Conservation (phyloP, 1,284 basidiomycete species). For the Vanrija humicola region DNA sequence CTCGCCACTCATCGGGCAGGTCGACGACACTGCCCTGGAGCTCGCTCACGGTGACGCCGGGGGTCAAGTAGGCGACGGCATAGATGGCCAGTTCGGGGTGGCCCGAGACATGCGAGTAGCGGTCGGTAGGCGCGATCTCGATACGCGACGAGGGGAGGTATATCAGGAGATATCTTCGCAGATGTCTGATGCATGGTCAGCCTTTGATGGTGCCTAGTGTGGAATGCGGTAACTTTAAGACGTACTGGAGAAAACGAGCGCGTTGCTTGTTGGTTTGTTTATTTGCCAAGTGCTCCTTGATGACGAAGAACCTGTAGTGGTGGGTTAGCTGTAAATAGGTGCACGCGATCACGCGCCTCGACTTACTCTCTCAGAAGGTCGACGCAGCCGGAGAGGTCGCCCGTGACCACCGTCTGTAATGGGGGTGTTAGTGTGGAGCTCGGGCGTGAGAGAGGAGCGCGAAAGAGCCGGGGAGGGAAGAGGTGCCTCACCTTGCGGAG, state of each 20-base stretch:
- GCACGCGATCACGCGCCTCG: too few relatives aligned
- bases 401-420: slow-evolving; percentile 22
- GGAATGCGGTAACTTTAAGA: neutral
- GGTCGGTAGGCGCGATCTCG: slow-evolving; percentile 42
- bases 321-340: too few relatives aligned
- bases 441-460: neutral
- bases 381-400: slow-evolving; percentile 26
- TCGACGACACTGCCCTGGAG: slow-evolving; percentile 42
- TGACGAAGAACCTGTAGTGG: slow-evolving; percentile 26
- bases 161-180: slow-evolving; percentile 40
- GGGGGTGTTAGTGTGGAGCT: neutral
- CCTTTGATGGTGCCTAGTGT: slow-evolving; percentile 6
- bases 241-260: slow-evolving; percentile 33
- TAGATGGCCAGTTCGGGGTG: slow-evolving; percentile 46
- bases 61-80: slow-evolving; percentile 34
- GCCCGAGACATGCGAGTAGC: slow-evolving; percentile 39
- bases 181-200: slow-evolving; percentile 25
- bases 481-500: slow-evolving; percentile 29
- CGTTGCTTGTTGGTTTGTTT: slow-evolving; percentile 32
- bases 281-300: slow-evolving; percentile 31
- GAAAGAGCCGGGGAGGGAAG: too few relatives aligned
- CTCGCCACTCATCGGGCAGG: slow-evolving; percentile 38
- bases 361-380: slow-evolving; percentile 31
- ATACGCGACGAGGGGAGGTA: slow-evolving; percentile 38
- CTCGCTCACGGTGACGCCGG: slow-evolving; percentile 31